Percentiles rank a stretch among this genome's conserved stretches.
Evolutionary conservation across 768 basidiomycete species (phyloP).

Genomic region (Lactarius quietus): DNA sequence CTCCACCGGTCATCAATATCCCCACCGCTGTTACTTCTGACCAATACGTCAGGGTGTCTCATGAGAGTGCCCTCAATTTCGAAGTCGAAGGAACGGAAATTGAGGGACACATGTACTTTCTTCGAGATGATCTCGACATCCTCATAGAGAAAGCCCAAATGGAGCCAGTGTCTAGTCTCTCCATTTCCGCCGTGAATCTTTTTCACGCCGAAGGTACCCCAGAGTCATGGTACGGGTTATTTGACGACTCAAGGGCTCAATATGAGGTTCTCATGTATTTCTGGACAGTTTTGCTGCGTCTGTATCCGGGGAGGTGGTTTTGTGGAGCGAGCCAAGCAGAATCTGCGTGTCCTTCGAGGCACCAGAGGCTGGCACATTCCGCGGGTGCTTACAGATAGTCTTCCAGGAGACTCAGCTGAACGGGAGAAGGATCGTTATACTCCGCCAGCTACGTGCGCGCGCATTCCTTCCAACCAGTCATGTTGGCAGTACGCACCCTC

Average conservation of each 20-base stretch:
- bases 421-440: neutral
- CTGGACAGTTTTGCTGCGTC: constrained; percentile 1
- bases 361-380: neutral
- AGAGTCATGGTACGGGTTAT: constrained; percentile 2
- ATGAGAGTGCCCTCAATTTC: constrained; percentile 14
- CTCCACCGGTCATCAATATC: neutral
- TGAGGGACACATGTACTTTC: neutral
- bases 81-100: neutral
- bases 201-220: neutral
- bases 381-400: neutral
- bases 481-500: neutral
- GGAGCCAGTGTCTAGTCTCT: neutral
- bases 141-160: neutral
- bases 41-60: neutral
- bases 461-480: neutral
- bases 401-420: neutral
- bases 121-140: neutral
- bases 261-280: neutral
- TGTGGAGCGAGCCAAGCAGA: neutral
- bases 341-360: constrained; percentile 10
- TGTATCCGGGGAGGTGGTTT: neutral
- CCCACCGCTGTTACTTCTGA: neutral
- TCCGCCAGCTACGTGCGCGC: constrained; percentile 9
- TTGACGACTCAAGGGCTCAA: neutral
- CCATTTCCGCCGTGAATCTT: neutral